These are phyloP conservation scores for Ulota crispa DNA, from an alignment of 225 moss, liverwort and hornwort genomes.

Conservation along the genomic window DNA sequence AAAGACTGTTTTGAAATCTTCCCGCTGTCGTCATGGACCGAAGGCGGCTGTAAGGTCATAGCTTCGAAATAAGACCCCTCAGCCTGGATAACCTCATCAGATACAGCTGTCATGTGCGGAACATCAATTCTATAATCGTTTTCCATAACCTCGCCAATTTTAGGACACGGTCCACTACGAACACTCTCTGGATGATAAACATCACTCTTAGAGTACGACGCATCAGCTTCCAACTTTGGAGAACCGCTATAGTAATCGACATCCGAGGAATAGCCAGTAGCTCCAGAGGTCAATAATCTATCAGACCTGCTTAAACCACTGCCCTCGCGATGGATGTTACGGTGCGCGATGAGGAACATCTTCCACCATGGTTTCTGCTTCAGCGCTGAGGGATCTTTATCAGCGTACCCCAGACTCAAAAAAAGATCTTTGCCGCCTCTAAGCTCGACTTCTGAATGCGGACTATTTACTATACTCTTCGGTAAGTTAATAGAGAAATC, in stretches of 20 bases:
- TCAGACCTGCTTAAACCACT: slow-evolving; percentile 24
- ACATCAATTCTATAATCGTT: slow-evolving; percentile 24
- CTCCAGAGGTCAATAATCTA: slow-evolving; percentile 24
- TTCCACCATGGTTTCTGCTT: slow-evolving; percentile 62
- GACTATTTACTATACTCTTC: slow-evolving; percentile 18
- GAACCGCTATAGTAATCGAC: slow-evolving; percentile 39
- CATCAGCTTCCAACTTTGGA: slow-evolving; percentile 27
- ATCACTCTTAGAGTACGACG: slow-evolving; percentile 29
- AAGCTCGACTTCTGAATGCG: slow-evolving; percentile 41
- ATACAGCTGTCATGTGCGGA: background rate
- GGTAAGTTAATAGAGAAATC: slow-evolving; percentile 26
- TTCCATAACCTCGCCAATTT: slow-evolving; percentile 26
- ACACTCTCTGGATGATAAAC: slow-evolving; percentile 40
- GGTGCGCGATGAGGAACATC: slow-evolving; percentile 45
- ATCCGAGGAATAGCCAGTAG: slow-evolving; percentile 52
- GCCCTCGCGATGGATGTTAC: slow-evolving; percentile 37
- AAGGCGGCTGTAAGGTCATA: slow-evolving; percentile 2
- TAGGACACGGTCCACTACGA: slow-evolving; percentile 27
- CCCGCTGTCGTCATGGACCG: background rate
- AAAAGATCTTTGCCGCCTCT: slow-evolving; percentile 28
- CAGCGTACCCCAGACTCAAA: slow-evolving; percentile 29
- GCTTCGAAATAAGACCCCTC: slow-evolving; percentile 22
- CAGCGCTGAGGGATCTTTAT: slow-evolving; percentile 12
- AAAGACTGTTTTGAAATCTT: slow-evolving; percentile 18
- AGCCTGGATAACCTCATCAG: slow-evolving; percentile 3